These are phyloP conservation scores for Pyrenula massariospora DNA, from an alignment of 495 filamentous ascomycete genomes.

Conservation along the genomic window DNA sequence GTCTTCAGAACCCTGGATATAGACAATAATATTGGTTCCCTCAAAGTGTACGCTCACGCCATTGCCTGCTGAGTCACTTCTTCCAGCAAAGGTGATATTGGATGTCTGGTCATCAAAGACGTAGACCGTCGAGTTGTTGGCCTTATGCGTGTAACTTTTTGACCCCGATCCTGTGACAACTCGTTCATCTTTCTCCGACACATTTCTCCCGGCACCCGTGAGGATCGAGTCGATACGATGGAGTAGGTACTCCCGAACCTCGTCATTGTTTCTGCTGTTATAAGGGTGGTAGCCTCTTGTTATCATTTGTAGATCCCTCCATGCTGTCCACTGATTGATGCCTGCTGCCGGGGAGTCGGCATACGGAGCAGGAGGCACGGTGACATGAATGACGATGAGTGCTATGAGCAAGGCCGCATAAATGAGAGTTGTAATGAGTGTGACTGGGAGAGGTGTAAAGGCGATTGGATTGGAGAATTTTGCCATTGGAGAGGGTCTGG, in stretches of 20 bases:
- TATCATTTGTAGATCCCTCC: slow-evolving; percentile 67
- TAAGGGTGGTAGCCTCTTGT: slow-evolving; percentile 76
- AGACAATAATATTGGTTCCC: slow-evolving; percentile 85
- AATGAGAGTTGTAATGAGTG: slow-evolving; percentile 54
- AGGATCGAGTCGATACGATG: slow-evolving; percentile 57
- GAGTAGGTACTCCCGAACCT: slow-evolving; percentile 67
- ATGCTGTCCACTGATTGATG: slow-evolving; percentile 71
- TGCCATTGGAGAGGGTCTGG: slow-evolving; percentile 19
- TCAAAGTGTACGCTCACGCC: slow-evolving; percentile 69
- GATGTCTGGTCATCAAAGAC: slow-evolving; percentile 69
- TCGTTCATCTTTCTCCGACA: background rate
- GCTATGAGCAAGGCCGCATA: slow-evolving; percentile 61
- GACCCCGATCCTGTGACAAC: slow-evolving; percentile 5
- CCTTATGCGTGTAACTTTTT: slow-evolving; percentile 10
- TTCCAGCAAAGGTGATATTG: slow-evolving; percentile 53
- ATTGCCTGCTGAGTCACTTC: slow-evolving; percentile 14
- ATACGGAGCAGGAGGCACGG: slow-evolving; percentile 58
- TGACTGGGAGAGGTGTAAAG: slow-evolving; percentile 58
- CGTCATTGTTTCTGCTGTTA: slow-evolving; percentile 74
- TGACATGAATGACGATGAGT: slow-evolving; percentile 61
- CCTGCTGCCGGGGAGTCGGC: slow-evolving; percentile 40
- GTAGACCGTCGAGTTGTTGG: slow-evolving; percentile 30
- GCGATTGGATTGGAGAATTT: slow-evolving; percentile 40
- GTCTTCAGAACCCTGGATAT: slow-evolving; percentile 73
- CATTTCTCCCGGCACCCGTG: slow-evolving; percentile 13